Evolutionary conservation across 306 rosid species (phyloP).

Genomic region (Corylus americana): DNA sequence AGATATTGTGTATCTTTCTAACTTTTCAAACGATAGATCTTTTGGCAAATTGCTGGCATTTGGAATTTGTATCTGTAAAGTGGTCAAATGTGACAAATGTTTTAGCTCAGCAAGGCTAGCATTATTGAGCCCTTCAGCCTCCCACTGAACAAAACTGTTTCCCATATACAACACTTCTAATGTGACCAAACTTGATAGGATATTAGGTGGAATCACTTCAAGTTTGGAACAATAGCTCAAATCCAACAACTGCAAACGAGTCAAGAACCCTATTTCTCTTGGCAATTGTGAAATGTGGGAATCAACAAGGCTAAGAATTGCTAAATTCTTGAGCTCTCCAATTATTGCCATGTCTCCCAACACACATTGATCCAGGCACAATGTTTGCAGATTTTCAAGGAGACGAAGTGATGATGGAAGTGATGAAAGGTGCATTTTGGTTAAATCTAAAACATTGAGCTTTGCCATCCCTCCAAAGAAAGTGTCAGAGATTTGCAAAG

Average conservation of each 20-base stretch:
- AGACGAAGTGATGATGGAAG: background rate
- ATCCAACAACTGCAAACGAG: constrained; percentile 10
- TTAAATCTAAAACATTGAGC: constrained; percentile 11
- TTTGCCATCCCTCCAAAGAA: background rate
- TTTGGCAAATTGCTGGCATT: background rate
- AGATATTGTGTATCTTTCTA: background rate
- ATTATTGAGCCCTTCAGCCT: background rate
- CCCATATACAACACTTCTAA: constrained; percentile 13
- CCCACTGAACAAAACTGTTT: constrained; percentile 8
- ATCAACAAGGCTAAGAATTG: background rate
- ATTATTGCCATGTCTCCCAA: background rate
- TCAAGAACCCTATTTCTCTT: background rate
- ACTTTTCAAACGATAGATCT: background rate
- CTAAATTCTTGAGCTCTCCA: constrained; percentile 1
- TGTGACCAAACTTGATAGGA: constrained; percentile 11
- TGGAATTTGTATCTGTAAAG: background rate
- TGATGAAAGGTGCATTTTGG: background rate
- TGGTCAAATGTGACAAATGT: background rate
- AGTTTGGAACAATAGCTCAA: background rate
- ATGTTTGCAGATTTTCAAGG: background rate
- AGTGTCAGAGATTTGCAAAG: background rate
- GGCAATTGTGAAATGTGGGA: constrained; percentile 5
- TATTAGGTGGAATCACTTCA: constrained; percentile 4
- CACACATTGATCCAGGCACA: background rate
- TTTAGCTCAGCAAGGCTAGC: constrained; percentile 22